Base-by-base conservation (phyloP, 2,329 filamentous ascomycete genomes). In the Venturia pyrina region DNA sequence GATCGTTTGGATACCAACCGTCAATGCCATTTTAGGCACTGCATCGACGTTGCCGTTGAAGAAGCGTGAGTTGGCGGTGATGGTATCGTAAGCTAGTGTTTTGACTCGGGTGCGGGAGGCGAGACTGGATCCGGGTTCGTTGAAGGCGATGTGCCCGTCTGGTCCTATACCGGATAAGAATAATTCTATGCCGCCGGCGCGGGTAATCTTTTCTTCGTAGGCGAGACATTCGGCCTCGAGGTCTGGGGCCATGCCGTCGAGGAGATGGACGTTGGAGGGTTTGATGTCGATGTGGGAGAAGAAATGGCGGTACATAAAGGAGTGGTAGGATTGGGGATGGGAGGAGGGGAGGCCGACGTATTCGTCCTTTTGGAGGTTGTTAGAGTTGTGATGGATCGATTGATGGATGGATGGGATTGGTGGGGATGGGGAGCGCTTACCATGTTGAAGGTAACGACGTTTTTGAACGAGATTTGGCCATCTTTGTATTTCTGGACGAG, bases 281-380 rank as follows among this genome's bases (percentile, higher is more conserved):
- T 87, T 84, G 70, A 95, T 88, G 73, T 96, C 90, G 71, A 95
- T 87, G 69, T 87, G 90, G 56, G 89, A 90, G 81, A 96, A 96
- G 82, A 96, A 91, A 78, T 95, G 84, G 78, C 89, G 90, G 84
- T 92, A 96, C 91, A 96, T 95, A 81, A 95, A 96, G 69, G 87
- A 90, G 79, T 96, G 91, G 78, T 96, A 96, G 72, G 88, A 91
- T 75, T 95, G 87, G 15, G 90, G 87, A 75, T 96, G 90, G 71
- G 93, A 89, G 72, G 89, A 86, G 43, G 90, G 88, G 68, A 96
- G 84, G 66, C 89, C 89, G 70, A 95, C 89, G 73, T 96, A 96
- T 78, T 96, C 91, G 78, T 96, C 91, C 87, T 95, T 95, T 37
- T 37, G 34, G 78, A 95, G 95, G 82, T 96, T 53, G 48, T 53